Conservation (phyloP, 1,284 basidiomycete species). For the Ceratobasidium sp. region DNA sequence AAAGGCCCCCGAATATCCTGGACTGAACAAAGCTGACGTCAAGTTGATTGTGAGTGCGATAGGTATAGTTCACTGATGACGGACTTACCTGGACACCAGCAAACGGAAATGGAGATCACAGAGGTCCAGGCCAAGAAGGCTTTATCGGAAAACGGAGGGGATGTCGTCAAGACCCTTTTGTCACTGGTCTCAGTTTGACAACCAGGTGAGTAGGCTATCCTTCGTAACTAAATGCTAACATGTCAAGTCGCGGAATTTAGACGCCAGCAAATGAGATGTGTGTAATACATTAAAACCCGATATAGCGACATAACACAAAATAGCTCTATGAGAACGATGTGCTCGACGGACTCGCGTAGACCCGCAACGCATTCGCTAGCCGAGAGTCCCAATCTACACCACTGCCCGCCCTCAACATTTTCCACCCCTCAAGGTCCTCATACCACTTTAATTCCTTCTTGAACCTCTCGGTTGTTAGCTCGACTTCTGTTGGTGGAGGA, state of each 20-base stretch:
- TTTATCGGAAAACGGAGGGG: conserved; percentile 42
- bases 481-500: conserved; percentile 88
- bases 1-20: conserved; percentile 27
- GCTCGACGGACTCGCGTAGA: conserved; percentile 62
- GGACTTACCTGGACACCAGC: conserved; percentile 11
- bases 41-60: conserved; percentile 41
- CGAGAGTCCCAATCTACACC: conserved; percentile 81
- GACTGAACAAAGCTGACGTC: conserved; percentile 45
- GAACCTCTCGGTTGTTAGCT: conserved; percentile 83
- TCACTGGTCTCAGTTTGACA: conserved; percentile 33
- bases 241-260: background rate
- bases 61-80: background rate
- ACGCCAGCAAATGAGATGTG: background rate
- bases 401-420: conserved; percentile 74
- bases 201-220: background rate
- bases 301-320: background rate
- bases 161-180: conserved; percentile 40
- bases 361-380: conserved; percentile 72
- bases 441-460: conserved; percentile 91
- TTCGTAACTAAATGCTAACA: background rate
- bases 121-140: conserved; percentile 44
- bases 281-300: background rate
- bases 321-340: background rate
- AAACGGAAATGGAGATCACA: conserved; percentile 46
- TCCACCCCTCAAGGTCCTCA: conserved; percentile 80